Percentiles rank a stretch among this genome's conserved stretches.
Evolutionary conservation across 352 stramenopile genomes (phyloP).

Genomic region (Pythium chondricola): DNA sequence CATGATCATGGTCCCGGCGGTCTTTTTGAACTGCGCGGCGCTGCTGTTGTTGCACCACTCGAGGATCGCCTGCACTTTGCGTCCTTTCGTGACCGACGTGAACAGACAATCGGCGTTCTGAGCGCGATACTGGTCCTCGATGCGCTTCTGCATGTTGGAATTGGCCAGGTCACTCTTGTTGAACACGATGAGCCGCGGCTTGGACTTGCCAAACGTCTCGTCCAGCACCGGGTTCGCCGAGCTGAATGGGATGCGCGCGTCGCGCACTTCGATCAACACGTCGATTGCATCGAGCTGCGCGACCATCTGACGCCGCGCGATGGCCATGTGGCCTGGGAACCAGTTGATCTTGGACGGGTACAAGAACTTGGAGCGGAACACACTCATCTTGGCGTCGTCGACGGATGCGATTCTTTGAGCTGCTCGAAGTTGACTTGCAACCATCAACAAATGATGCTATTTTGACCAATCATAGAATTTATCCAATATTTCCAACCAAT

Average conservation of each 20-base stretch:
- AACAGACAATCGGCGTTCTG: slow-evolving; percentile 61
- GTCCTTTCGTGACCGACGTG: slow-evolving; percentile 73
- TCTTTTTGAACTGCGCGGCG: slow-evolving; percentile 77
- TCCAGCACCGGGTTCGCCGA: slow-evolving; percentile 80
- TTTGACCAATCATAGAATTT: slow-evolving; percentile 15
- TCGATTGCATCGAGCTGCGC: slow-evolving; percentile 77
- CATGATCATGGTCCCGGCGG: slow-evolving; percentile 85
- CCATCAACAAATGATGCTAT: neutral
- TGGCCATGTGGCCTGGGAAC: slow-evolving; percentile 85
- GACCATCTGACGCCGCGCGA: slow-evolving; percentile 74
- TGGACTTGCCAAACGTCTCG: slow-evolving; percentile 65
- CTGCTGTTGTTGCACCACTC: slow-evolving; percentile 76
- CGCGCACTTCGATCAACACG: slow-evolving; percentile 77
- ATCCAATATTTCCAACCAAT: slow-evolving; percentile 10
- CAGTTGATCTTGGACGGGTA: slow-evolving; percentile 82
- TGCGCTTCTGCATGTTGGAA: slow-evolving; percentile 73
- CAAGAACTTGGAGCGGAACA: slow-evolving; percentile 71
- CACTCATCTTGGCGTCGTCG: slow-evolving; percentile 59
- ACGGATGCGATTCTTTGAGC: neutral
- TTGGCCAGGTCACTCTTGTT: slow-evolving; percentile 87
- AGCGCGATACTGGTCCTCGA: slow-evolving; percentile 51
- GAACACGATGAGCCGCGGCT: slow-evolving; percentile 78
- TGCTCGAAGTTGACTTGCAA: neutral
- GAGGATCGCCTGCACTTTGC: slow-evolving; percentile 67
- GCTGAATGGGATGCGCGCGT: slow-evolving; percentile 79